Evolutionary conservation across 2,329 filamentous ascomycete species (phyloP).

Genomic region (Ophiostoma tasmaniense): DNA sequence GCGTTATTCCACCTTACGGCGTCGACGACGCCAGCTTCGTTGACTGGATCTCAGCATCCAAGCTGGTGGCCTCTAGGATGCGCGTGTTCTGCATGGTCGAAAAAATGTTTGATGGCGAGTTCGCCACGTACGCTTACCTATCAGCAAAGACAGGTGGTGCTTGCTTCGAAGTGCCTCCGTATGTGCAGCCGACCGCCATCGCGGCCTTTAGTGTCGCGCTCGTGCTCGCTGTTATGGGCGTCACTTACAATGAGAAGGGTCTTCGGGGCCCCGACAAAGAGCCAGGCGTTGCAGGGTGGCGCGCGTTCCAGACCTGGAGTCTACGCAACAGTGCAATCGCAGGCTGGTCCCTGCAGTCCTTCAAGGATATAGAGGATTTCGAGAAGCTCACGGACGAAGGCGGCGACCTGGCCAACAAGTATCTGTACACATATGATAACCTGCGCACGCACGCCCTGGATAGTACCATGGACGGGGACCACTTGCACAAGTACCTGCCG

Average conservation of each 20-base stretch:
- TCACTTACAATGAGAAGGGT: conserved; percentile 10
- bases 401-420: not conserved
- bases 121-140: conserved; percentile 30
- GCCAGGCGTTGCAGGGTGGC: not conserved
- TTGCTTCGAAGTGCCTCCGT: conserved; percentile 28
- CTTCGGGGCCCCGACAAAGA: not conserved
- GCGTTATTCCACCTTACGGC: conserved; percentile 25
- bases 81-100: not conserved
- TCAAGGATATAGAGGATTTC: not conserved
- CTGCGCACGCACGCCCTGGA: not conserved
- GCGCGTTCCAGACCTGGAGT: not conserved
- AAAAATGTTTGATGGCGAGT: conserved; percentile 21
- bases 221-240: conserved; percentile 37
- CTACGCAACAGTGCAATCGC: not conserved
- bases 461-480: not conserved
- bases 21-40: conserved; percentile 30
- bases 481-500: not conserved
- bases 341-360: not conserved
- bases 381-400: not conserved
- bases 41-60: conserved; percentile 33
- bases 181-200: conserved; percentile 26
- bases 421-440: not conserved
- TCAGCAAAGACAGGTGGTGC: conserved; percentile 34
- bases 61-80: not conserved
- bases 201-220: conserved; percentile 35